A percentile compares a stretch with the other conserved stretches of the same genome.
These are phyloP conservation scores for Schoenoplectus tabernaemontani DNA, from an alignment of 202 grass and related monocot genomes.

Conservation along the genomic window DNA sequence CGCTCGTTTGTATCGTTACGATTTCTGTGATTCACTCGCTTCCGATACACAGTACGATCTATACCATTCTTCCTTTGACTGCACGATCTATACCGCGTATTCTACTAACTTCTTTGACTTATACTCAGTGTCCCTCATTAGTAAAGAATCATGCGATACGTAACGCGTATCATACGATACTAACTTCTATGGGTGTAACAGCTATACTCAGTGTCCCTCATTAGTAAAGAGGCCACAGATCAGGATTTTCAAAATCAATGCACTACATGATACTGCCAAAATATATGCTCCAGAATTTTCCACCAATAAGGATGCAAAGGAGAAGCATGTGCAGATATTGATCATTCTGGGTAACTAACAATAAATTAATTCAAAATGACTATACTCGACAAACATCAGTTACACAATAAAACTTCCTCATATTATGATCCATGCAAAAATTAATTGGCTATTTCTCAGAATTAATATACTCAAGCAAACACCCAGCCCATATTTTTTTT, in stretches of 20 bases:
- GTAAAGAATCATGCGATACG: no score
- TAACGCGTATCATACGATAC: no score
- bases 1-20: no score
- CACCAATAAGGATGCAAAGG: not conserved
- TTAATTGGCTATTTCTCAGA: not conserved
- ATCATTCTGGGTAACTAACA: not conserved
- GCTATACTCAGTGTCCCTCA: not conserved
- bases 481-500: not conserved
- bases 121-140: no score
- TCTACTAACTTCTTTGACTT: no score
- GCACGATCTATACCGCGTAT: no score
- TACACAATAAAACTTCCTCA: not conserved
- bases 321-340: not conserved
- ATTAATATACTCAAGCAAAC: not conserved
- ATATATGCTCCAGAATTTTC: not conserved
- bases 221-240: not conserved
- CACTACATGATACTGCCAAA: not conserved
- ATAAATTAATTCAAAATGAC: not conserved
- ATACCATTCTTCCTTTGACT: no score
- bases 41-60: no score
- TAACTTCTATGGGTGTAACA: not conserved
- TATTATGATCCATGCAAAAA: not conserved
- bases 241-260: not conserved
- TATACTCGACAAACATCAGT: not conserved
- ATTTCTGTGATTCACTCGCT: no score